A percentile compares a stretch with the other conserved stretches of the same genome.
These are phyloP conservation scores for Melocanna baccifera DNA, from an alignment of 176 grass and related monocot species.

Conservation along the genomic window DNA sequence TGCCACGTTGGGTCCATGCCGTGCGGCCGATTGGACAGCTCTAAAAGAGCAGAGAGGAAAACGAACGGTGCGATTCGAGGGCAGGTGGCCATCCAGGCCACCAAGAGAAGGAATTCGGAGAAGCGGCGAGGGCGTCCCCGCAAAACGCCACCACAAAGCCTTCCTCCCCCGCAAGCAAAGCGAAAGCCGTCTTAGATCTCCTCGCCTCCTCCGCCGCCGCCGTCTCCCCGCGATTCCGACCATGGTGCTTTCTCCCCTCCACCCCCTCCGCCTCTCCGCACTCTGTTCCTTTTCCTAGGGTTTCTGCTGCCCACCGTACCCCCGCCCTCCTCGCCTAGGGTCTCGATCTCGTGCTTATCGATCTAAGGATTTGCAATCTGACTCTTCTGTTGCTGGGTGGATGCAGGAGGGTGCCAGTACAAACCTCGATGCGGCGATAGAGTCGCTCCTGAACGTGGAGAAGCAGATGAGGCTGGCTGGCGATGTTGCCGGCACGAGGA, in stretches of 20 bases:
- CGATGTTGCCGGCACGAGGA: slow-evolving; percentile 84
- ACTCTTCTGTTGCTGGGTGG: not conserved
- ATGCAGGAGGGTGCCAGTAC: slow-evolving; percentile 57
- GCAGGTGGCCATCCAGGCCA: too few species aligned
- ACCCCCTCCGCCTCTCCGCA: not conserved
- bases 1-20: too few species aligned
- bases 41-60: too few species aligned
- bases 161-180: slow-evolving; percentile 4
- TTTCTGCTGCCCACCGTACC: not conserved
- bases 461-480: slow-evolving; percentile 87
- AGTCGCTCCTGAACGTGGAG: slow-evolving; percentile 81
- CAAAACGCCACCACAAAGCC: not conserved
- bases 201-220: not conserved
- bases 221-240: not conserved
- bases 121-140: not conserved
- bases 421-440: slow-evolving; percentile 77
- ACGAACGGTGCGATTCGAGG: too few species aligned
- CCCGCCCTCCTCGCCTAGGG: slow-evolving; percentile 9
- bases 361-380: not conserved
- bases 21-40: too few species aligned
- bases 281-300: not conserved
- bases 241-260: slow-evolving; percentile 29
- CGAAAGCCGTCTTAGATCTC: not conserved
- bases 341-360: slow-evolving; percentile 1
- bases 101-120: not conserved